Percentiles rank a stretch among this genome's conserved stretches.
Conservation (phyloP, 495 filamentous ascomycete species). For the Penicillium samsonianum region DNA sequence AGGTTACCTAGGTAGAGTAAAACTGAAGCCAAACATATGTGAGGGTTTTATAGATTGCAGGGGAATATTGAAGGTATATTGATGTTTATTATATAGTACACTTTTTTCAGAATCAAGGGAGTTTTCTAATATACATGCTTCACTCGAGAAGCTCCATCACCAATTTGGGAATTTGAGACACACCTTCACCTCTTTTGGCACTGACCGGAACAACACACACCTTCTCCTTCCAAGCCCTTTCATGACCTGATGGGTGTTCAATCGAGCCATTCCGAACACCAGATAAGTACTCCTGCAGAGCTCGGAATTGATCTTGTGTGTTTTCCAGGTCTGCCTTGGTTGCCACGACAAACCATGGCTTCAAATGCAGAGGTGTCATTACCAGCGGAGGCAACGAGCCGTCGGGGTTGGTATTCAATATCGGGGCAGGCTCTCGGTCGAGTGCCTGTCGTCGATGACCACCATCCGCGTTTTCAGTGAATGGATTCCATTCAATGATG, state of each 20-base stretch:
- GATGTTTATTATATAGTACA: conserved; percentile 16
- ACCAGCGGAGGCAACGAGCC: conserved; percentile 35
- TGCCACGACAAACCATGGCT: conserved; percentile 97
- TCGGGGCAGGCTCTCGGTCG: conserved; percentile 24
- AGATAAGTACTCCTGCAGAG: conserved; percentile 66
- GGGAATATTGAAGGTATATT: not conserved
- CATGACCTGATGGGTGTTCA: conserved; percentile 69
- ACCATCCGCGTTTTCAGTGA: conserved; percentile 31
- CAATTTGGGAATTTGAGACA: conserved; percentile 74
- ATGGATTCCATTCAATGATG: conserved; percentile 31
- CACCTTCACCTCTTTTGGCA: conserved; percentile 81
- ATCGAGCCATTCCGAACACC: conserved; percentile 57
- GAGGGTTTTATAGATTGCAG: not conserved
- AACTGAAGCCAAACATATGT: not conserved
- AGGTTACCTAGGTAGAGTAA: not conserved
- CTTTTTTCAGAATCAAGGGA: conserved; percentile 9
- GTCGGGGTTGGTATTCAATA: conserved; percentile 12
- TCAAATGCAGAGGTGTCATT: conserved; percentile 70
- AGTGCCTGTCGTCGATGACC: conserved; percentile 2
- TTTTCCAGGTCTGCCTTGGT: conserved; percentile 87
- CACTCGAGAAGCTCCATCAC: conserved; percentile 71
- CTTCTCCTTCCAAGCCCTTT: conserved; percentile 65
- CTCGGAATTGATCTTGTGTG: conserved; percentile 74
- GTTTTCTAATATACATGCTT: conserved; percentile 26
- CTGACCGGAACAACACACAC: conserved; percentile 79